Base-by-base conservation (phyloP, 2,329 filamentous ascomycete genomes). In the Coleophoma eucalyptorum region DNA sequence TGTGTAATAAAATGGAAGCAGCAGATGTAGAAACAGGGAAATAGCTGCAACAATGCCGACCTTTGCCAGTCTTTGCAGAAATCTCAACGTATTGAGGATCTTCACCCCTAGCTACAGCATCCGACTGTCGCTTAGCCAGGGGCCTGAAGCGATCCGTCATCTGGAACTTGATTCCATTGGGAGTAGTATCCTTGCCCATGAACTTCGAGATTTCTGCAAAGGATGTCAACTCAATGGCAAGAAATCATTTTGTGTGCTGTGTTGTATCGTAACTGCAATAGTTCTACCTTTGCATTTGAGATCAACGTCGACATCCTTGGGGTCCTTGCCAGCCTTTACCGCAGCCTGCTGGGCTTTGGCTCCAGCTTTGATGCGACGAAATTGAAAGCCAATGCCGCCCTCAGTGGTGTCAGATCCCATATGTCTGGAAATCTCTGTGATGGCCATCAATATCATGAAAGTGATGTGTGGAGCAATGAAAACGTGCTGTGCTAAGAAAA, bases 71-170 rank as follows among this genome's bases (percentile, higher is more conserved):
- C 32, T 45, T 50, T 33, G 26, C 19, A 37, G 50, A 51, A 52
- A 64, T 33, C 41, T 55, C 52, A 18, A 60, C 43, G 31, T 59
- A 52, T 34, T 59, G 59, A 7, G 79, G 74, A 58, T 78, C 71
- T 32, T 70, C 65, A 19, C 75, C 76, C 0, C 65, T 64, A n/a
- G 65, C 67, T 13, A 73, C 71, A 5, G 75, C 73, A 2, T 68
- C 60, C 38, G 72, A 67, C 37, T 84, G 73, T 2, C 64, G 66
- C 34, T 77, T 72, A 43, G 74, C 79, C 19, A 80, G 71, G 33
- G 71, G 71, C 63, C 79, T 81, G 66, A 83, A 41, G 12, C 54
- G 40, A 49, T 56, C 56, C 12, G 32, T 43, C 46, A 60, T 55
- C 21, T 63, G 59, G 41, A 57, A 56, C 32, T 42, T 50, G 8